Evolutionary conservation across 257 asterid species (phyloP), one percentile per base, ranked within the genome.

Genomic region (Scutellaria galericulata): DNA sequence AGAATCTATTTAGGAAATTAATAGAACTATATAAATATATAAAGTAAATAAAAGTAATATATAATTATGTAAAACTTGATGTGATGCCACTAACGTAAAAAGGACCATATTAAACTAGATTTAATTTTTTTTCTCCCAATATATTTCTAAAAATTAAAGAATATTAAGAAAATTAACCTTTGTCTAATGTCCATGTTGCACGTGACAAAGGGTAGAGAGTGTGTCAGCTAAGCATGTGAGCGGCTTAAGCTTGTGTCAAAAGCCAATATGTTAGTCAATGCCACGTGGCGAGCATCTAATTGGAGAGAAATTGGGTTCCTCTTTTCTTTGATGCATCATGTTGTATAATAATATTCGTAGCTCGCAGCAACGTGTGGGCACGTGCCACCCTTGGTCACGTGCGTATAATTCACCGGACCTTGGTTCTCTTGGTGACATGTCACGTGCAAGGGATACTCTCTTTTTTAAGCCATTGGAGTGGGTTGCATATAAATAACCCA

Each of bases 181-280:
- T 40, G 15, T 13, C 42, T 7, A 62, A 63, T 64, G 74, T 72
- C 70, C 59, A 58, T 68, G 44, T 10, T 11, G 79, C 82, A 81
- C 82, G 80, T 81, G 82, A 81, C 56, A 57, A 62, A 59, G 78
- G 74, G 75, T 59, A 68, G 68, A 40, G 55, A 63, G 64, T 56
- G 70, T 76, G 84, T 80, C 84, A 80, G 78, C 69, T n/a, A 9
- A 80, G 46, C 82, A 80, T 64, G 84, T 77, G 84, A 68, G 73
- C 40, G 71, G 41, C 64, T 75, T 72, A 66, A 77, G 59, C 74
- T 72, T 77, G 63, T 57, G 37, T 31, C 72, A 66, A 66, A 75
- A 71, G 78, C 78, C 70, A 63, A 72, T 68, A 13, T 65, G 79
- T 71, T 77, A 75, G 77, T 79, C 83, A 77, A 79, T 64, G 85